Percentiles rank a stretch among this genome's conserved stretches.
Evolutionary conservation across 2,329 filamentous ascomycete genomes (phyloP).

Genomic region (Ophiostoma ulmi): DNA sequence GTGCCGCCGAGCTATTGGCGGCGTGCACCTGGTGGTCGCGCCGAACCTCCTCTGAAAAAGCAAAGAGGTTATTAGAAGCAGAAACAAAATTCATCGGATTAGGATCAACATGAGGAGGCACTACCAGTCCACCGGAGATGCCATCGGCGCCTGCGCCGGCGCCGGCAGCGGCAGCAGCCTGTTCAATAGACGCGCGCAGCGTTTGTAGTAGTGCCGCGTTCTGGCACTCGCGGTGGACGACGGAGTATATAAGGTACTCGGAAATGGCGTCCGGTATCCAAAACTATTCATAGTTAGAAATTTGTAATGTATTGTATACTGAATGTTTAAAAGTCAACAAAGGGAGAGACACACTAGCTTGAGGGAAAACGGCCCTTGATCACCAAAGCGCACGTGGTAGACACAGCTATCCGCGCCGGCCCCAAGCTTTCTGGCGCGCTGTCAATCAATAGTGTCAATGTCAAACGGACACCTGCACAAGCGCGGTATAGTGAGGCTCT

Average conservation of each 20-base stretch:
- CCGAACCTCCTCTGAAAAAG: background rate
- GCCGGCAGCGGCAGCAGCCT: background rate
- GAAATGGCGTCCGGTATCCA: background rate
- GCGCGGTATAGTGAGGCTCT: constrained; percentile 11
- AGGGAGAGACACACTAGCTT: constrained; percentile 16
- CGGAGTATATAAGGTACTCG: constrained; percentile 14
- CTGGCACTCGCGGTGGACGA: constrained; percentile 22
- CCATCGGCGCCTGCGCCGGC: background rate
- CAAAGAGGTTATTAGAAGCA: background rate
- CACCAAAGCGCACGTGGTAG: constrained; percentile 22
- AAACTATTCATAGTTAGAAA: background rate
- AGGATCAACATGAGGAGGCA: background rate
- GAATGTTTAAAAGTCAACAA: background rate
- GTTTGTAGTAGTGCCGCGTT: constrained; percentile 20
- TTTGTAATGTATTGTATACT: background rate
- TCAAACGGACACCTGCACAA: constrained; percentile 21
- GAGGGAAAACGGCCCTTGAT: constrained; percentile 21
- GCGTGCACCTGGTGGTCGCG: background rate
- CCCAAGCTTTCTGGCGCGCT: constrained; percentile 11
- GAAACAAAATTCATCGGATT: background rate
- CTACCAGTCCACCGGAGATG: background rate
- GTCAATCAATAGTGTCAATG: constrained; percentile 19
- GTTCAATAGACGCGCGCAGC: constrained; percentile 15
- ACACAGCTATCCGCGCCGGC: constrained; percentile 18
- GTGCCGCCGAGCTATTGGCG: background rate